Evolutionary conservation across 805 yeast species (phyloP), one percentile per base, ranked within the genome.

Genomic region (Suhomyces emberorum): DNA sequence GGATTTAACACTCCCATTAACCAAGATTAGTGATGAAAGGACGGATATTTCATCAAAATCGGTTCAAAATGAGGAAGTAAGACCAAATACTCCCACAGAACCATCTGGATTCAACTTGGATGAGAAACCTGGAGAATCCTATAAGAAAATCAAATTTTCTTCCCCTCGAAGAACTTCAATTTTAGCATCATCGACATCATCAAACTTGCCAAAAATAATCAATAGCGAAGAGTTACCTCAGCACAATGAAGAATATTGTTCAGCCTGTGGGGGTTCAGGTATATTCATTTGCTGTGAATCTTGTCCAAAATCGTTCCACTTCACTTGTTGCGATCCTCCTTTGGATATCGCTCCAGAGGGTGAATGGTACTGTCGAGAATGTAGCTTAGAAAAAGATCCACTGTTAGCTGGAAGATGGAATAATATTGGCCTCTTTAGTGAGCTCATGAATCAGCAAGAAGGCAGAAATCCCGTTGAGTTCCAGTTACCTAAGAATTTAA

Each of bases 281-380:
- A 72, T 85, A 18, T 88, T 91, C 49, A 68, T 91, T 16, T 93
- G 98, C 61, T 91, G 98, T 62, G 98, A 91, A 49, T 72, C 85
- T 2, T 91, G 98, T 59, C 96, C 97, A 0, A 74, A 73, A 49
- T 85, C 96, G 2, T 93, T 91, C 61, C 98, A 91, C 55, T 88
- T 93, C 54, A 70, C 85, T 4, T 91, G 98, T 57, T 76, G 91
- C 42, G 83, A 86, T 50, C 98, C 98, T 3, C 98, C 98, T 0
- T 62, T 82, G 22, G 87, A 83, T 47, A 88, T 83, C 28, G 70
- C 74, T 34, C 98, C 98, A 0, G 95, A 83, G 32, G 96, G 84
- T 24, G 83, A 79, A 43, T 91, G 98, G 98, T 79, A 72, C 47
- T 91, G 98, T 63, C 72, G 74, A 11, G 87, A 83, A 50, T 91